These are phyloP conservation scores for Globisporangium apiculatum DNA, from an alignment of 352 stramenopile species.

Conservation along the genomic window DNA sequence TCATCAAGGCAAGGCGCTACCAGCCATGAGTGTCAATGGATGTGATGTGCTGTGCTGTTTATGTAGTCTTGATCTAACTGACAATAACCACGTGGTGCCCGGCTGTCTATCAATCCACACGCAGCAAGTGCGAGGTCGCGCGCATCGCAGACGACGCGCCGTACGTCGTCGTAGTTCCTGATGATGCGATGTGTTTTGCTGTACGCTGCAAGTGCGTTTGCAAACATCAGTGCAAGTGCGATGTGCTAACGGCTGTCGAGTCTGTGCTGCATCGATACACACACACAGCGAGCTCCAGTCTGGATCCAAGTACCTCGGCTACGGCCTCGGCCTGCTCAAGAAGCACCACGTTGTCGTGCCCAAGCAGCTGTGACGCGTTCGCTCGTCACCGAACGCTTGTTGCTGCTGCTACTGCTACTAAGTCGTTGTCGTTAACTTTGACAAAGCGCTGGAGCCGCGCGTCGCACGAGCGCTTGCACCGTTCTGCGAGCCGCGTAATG, in stretches of 20 bases:
- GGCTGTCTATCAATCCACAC: background rate
- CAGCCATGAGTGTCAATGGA: background rate
- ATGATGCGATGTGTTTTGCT: no score
- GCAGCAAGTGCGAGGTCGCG: constrained; percentile 5
- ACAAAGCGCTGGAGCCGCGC: constrained; percentile 12
- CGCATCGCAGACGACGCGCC: constrained; percentile 6
- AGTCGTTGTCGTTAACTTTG: background rate
- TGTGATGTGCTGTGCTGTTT: background rate
- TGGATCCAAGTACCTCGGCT: constrained; percentile 70
- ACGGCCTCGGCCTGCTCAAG: constrained; percentile 73
- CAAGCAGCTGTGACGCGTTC: constrained; percentile 20
- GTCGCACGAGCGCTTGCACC: constrained; percentile 27
- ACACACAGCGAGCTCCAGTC: constrained; percentile 26
- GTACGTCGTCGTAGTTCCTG: background rate
- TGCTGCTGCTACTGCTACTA: background rate
- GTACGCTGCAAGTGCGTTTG: no score
- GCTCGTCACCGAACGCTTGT: background rate
- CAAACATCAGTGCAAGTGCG: no score
- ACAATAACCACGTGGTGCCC: background rate
- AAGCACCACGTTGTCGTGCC: constrained; percentile 52
- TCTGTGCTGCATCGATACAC: no score
- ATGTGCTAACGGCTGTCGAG: no score
- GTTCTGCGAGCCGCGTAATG: constrained; percentile 37
- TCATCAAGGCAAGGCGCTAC: background rate
- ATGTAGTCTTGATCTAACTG: background rate